Evolutionary conservation across 2,329 filamentous ascomycete genomes (phyloP).

Genomic region (Juglanconis oblonga): DNA sequence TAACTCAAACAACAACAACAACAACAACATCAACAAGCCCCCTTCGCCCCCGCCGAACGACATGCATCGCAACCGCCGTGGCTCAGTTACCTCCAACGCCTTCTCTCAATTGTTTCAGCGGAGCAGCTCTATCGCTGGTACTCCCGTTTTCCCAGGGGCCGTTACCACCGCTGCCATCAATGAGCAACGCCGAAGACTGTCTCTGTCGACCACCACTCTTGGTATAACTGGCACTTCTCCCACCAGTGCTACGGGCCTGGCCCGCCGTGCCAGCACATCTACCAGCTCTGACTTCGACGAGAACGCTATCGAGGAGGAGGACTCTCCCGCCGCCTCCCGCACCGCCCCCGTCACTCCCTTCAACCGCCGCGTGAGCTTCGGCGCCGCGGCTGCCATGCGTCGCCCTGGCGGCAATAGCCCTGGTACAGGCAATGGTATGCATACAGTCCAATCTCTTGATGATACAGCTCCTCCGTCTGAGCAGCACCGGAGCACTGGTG

Average conservation of each 20-base stretch:
- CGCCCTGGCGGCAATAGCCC: constrained; percentile 55
- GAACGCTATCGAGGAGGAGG: constrained; percentile 69
- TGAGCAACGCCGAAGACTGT: constrained; percentile 67
- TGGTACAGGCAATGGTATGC: constrained; percentile 59
- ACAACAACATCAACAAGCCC: constrained; percentile 24
- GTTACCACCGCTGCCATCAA: constrained; percentile 44
- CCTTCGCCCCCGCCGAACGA: constrained; percentile 27
- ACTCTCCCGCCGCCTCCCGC: constrained; percentile 48
- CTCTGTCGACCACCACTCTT: constrained; percentile 60
- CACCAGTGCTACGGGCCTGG: constrained; percentile 48
- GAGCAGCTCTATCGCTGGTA: constrained; percentile 46
- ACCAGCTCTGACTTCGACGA: constrained; percentile 69
- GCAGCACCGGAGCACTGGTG: constrained; percentile 24
- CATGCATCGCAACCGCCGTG: constrained; percentile 43
- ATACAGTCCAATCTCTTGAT: constrained; percentile 33
- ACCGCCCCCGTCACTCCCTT: constrained; percentile 71
- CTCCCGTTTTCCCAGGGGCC: constrained; percentile 43
- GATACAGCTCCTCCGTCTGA: constrained; percentile 29
- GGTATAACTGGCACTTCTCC: constrained; percentile 71
- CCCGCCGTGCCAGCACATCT: constrained; percentile 65
- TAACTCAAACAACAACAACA: constrained; percentile 24
- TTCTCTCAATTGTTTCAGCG: constrained; percentile 59
- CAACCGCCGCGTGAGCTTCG: constrained; percentile 84
- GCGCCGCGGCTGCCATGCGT: constrained; percentile 68
- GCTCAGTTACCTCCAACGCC: constrained; percentile 55